These are phyloP conservation scores for Nothomitra cinnamomea DNA, from an alignment of 2,329 filamentous ascomycete species.

Conservation along the genomic window DNA sequence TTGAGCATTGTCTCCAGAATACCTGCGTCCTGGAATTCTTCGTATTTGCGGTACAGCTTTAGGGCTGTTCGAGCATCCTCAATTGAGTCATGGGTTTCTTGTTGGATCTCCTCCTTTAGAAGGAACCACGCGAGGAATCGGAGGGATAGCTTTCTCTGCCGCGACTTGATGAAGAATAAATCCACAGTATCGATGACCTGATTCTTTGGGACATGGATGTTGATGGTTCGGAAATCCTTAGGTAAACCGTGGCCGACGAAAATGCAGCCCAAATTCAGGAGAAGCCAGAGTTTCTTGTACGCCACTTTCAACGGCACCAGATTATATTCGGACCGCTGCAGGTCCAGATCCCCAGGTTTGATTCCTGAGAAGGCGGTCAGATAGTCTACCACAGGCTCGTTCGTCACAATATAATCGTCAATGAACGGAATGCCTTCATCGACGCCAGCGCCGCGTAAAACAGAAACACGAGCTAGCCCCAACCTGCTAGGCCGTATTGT, in stretches of 20 bases:
- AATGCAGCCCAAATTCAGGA: constrained; percentile 82
- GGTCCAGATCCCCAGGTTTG: constrained; percentile 67
- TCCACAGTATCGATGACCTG: constrained; percentile 93
- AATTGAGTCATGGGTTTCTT: constrained; percentile 83
- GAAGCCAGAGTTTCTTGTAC: constrained; percentile 96
- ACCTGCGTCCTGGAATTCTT: constrained; percentile 75
- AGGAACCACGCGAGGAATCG: constrained; percentile 85
- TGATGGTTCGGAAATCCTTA: constrained; percentile 94
- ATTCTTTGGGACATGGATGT: constrained; percentile 79
- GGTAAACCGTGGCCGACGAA: constrained; percentile 89
- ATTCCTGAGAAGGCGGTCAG: constrained; percentile 91
- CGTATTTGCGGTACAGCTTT: constrained; percentile 75
- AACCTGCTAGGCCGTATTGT: constrained; percentile 84
- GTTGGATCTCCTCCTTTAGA: constrained; percentile 85
- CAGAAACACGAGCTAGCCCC: constrained; percentile 82
- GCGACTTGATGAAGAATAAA: constrained; percentile 67
- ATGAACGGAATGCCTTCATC: constrained; percentile 78
- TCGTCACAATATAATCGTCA: constrained; percentile 89
- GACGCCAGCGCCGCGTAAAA: constrained; percentile 63
- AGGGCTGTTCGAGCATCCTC: constrained; percentile 87
- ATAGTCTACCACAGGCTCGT: constrained; percentile 86
- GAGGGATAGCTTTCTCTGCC: constrained; percentile 73
- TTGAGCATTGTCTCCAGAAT: constrained; percentile 69
- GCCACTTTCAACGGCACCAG: constrained; percentile 76
- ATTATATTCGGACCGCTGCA: constrained; percentile 59